phyloP scores from a whole-genome alignment of 2,329 filamentous ascomycete genomes.

The Pestalotiopsis sp. region DNA sequence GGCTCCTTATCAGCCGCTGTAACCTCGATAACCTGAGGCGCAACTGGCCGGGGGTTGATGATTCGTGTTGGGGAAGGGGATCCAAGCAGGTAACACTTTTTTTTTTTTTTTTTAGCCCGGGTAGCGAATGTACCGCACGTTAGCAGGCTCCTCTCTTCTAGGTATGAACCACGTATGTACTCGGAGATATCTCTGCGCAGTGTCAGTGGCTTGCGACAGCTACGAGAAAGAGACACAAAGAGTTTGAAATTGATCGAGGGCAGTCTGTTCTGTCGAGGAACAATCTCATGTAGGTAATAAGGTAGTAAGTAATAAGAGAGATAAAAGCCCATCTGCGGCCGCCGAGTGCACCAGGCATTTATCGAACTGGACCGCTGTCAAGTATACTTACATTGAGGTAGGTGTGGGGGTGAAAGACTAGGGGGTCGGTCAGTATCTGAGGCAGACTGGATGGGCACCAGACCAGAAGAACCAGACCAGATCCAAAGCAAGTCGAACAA shows the following conservation, averaged over 20 bases:
- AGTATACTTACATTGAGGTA: neutral
- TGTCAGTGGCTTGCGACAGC: neutral
- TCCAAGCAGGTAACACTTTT: neutral
- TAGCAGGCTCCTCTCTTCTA: no score
- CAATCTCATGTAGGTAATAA: neutral
- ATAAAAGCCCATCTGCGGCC: neutral
- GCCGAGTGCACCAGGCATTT: neutral
- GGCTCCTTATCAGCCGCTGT: neutral
- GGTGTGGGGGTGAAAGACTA: neutral
- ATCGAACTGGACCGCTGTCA: neutral
- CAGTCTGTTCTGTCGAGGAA: neutral
- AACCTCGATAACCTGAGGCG: neutral
- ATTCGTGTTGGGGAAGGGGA: neutral
- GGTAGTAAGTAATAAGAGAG: neutral
- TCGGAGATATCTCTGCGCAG: neutral
- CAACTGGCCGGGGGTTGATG: neutral
- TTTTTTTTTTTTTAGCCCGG: no score
- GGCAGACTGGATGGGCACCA: neutral
- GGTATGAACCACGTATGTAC: neutral
- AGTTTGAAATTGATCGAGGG: neutral
- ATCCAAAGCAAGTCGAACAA: neutral
- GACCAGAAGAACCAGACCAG: neutral
- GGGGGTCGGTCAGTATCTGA: neutral
- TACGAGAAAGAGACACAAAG: neutral
- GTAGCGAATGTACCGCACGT: no score